Base-by-base conservation (phyloP, 257 asterid species). In the Solanum piurae region DNA sequence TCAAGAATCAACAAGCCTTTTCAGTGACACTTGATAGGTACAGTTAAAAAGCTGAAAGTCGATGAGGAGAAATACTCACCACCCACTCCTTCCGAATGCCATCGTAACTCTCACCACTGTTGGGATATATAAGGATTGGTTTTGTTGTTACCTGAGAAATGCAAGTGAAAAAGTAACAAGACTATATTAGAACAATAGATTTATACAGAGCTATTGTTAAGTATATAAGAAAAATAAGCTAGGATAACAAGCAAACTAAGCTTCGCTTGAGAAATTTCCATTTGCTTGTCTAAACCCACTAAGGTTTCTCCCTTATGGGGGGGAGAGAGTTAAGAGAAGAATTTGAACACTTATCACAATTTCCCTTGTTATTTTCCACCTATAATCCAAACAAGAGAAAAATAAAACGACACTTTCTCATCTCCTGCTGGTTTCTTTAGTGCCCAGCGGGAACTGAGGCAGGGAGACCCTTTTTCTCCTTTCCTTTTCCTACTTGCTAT, bases 71-170 rank as follows among this genome's bases (percentile, higher is more conserved):
- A 76, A 64, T 86, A 89, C 98, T 92, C 86, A 94, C 98, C 96
- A 95, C 98, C 98, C 98, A 95, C 88, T 90, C 90, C 91, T 94
- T 95, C 75, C 44, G 89, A 77, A 91, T 93, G 75, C 91, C 92
- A 89, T 95, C 98, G 71, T 94, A 95, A 89, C 95, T 93, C 91
- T 95, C 98, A 13, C 98, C 98, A 34, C 98, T 95, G 76, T 95
- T 95, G 38, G 98, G 98, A 86, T 96, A 96, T 86, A 96, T 94
- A 85, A 95, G 92, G 88, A 96, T 91, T 7, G 98, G 98, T 89
- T 95, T 96, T 83, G 89, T 52, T 16, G 98, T 93, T 84, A 89
- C 94, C 98, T 95, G 93, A 85, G 58, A 69, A 71, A 87, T 88
- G 86, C 86, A 87, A 83, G 79, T 75, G 83, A 88, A 58, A 58